Conservation (phyloP, 495 filamentous ascomycete genomes). For the Podospora appendiculata region DNA sequence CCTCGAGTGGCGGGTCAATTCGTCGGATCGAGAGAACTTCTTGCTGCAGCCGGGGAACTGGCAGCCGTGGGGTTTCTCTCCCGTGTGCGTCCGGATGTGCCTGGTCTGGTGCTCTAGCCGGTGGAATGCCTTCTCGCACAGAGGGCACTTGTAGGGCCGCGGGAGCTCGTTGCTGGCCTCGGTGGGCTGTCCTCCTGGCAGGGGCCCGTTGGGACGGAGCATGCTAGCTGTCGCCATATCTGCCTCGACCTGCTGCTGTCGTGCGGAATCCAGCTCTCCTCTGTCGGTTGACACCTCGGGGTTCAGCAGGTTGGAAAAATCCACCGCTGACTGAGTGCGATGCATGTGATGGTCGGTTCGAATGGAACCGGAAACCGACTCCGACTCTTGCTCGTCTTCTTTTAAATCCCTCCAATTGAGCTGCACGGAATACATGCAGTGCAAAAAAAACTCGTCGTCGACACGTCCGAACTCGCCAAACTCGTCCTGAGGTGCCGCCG, state of each 20-base stretch:
- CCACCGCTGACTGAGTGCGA: slow-evolving; percentile 60
- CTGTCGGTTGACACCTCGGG: slow-evolving; percentile 36
- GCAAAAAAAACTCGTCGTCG: not conserved
- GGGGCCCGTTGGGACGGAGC: slow-evolving; percentile 62
- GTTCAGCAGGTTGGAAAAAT: slow-evolving; percentile 74
- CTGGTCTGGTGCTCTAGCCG: slow-evolving; percentile 96
- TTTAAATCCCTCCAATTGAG: slow-evolving; percentile 9
- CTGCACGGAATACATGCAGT: slow-evolving; percentile 18
- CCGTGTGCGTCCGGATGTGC: slow-evolving; percentile 95
- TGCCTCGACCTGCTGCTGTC: slow-evolving; percentile 26
- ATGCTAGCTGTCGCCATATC: slow-evolving; percentile 64
- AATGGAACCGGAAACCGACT: slow-evolving; percentile 8
- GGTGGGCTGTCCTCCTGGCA: slow-evolving; percentile 48
- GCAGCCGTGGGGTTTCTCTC: slow-evolving; percentile 96
- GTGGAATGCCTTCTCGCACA: slow-evolving; percentile 99
- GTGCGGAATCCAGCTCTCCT: slow-evolving; percentile 14
- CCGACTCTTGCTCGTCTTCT: not conserved
- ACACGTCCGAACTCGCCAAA: not conserved
- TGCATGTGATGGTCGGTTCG: slow-evolving; percentile 56
- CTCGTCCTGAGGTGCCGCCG: no score
- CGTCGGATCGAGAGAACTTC: slow-evolving; percentile 93
- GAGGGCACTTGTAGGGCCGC: slow-evolving; percentile 93
- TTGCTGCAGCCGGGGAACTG: slow-evolving; percentile 93
- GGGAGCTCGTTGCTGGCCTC: slow-evolving; percentile 63
- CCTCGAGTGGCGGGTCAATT: slow-evolving; percentile 91